Base-by-base conservation (phyloP, 352 stramenopile species). In the Globisporangium barbulae region DNA sequence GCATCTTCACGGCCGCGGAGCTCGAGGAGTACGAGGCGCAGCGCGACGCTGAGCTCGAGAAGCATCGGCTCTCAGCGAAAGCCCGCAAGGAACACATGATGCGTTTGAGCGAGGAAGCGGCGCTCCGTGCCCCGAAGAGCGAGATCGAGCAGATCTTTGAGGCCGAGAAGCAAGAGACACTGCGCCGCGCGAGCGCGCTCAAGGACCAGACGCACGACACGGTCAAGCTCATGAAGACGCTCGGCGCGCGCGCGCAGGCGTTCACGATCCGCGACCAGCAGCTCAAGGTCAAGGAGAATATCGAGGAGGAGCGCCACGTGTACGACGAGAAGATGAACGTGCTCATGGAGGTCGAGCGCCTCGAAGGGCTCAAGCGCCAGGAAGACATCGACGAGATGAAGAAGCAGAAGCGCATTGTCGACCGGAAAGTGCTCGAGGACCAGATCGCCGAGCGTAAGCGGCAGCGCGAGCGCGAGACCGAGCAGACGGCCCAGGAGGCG, bases 221-320 rank as follows among this genome's bases (percentile, higher is more conserved):
- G 31, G 90, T 98, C 35, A 98, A 98, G 77, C 75, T 98, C 28
- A 88, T 98, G 62, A 96, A 94, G 65, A 97, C 91, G 22, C 90
- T 97, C 2, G 93, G 88, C 28, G 89, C 92, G 53, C 75, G 94
- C 13, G 94, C 95, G 1, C 88, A 90, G 54, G 93, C 93, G 41
- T 98, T 98, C 74, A 97, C 91, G 31, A 98, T 98, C 68, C 91
- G 95, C 31, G 95, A 98, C 70, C 79, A 97, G 69, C 94, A 98
- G 68, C 79, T 90, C 10, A 78, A 88, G 58, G 69, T 91, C 37
- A 82, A 89, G 53, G 63, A 81, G 31, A 72, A 82, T 21, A 68
- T 90, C 1, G 81, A 89, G 68, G 78, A 90, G 8, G 74, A 88
- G 12, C 85, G 96, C 30, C 74, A 89, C 31, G 77, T 97, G 65